Evolutionary conservation across 2,329 filamentous ascomycete species (phyloP), one percentile per base, ranked within the genome.

Genomic region (Pestalotiopsis sp.): DNA sequence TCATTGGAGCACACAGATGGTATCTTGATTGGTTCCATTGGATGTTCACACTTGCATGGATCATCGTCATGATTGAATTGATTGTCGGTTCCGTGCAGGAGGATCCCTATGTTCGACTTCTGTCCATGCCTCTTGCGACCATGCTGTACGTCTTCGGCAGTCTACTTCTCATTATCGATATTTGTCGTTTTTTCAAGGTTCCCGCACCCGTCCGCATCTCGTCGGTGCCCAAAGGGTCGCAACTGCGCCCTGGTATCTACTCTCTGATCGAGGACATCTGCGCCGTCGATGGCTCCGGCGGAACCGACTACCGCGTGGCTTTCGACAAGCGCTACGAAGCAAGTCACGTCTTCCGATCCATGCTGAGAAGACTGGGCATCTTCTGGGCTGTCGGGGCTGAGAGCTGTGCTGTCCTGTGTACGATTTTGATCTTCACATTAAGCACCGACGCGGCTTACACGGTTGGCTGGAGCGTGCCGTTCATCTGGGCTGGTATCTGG

Each of bases 1-100:
- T 69, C 3, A 75, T 77, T 31, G 76, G 76, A 5, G 76, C 75
- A 3, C 68, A 72, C 17, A 66, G 71, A 40, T 69, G 69, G 71
- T 78, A 85, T 75, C 79, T 88, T 17, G 86, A 89, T 69, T 87
- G 83, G 80, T 88, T 88, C 74, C 86, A 88, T 68, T 88, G 86
- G 86, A 87, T 87, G 71, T 82, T 87, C 60, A 83, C 83, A 3
- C 73, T 87, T 2, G 85, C 83, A 13, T 87, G 86, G 85, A 80
- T 87, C 62, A 83, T 87, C 68, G 81, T 88, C 73, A 87, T 88
- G 84, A 80, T 87, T 63, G 85, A 88, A 72, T 80, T 88, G 25
- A 86, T 88, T 71, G 82, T 86, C 75, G 71, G 73, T 25, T 74
- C 71, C 25, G 66, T 73, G 25, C 74, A 66, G 23, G 67, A 73